Evolutionary conservation across 164 flowering plant genomes (phyloP).

Genomic region (Kalanchoe fedtschenkoi): DNA sequence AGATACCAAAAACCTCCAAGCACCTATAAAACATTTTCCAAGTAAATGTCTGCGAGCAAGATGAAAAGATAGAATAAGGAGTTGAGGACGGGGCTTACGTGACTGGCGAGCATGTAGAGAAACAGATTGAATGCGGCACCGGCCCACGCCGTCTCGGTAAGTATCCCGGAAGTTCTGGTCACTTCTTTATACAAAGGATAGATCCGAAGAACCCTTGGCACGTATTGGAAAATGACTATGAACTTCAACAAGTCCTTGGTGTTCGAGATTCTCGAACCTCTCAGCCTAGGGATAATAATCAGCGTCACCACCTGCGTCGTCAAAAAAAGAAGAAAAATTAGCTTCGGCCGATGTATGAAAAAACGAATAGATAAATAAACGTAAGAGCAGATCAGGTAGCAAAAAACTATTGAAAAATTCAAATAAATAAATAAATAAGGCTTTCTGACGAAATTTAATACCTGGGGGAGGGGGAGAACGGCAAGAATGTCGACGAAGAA

Average conservation of each 20-base stretch:
- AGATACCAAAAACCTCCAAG: constrained; percentile 84
- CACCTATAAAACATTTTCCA: constrained; percentile 17
- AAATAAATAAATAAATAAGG: background rate
- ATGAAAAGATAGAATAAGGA: no score
- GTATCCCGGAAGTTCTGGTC: constrained; percentile 20
- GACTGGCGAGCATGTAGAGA: constrained; percentile 22
- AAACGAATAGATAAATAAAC: no score
- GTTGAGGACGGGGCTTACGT: no score
- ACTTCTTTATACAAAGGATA: constrained; percentile 37
- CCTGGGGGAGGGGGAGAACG: constrained; percentile 8
- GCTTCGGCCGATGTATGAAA: no score
- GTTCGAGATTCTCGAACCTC: background rate
- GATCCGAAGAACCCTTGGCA: constrained; percentile 4
- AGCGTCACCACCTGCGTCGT: background rate
- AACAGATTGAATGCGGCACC: constrained; percentile 15
- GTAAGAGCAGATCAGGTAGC: no score
- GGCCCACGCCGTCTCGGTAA: constrained; percentile 14
- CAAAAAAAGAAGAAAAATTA: background rate
- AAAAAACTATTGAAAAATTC: no score
- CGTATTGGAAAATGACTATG: constrained; percentile 10
- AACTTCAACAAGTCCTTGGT: constrained; percentile 2
- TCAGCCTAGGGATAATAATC: background rate
- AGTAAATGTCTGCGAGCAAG: background rate
- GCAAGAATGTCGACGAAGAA: constrained; percentile 3
- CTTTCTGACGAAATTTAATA: background rate